These are phyloP conservation scores for Teunomyces pallodes DNA, from an alignment of 805 yeast genomes.

Conservation along the genomic window DNA sequence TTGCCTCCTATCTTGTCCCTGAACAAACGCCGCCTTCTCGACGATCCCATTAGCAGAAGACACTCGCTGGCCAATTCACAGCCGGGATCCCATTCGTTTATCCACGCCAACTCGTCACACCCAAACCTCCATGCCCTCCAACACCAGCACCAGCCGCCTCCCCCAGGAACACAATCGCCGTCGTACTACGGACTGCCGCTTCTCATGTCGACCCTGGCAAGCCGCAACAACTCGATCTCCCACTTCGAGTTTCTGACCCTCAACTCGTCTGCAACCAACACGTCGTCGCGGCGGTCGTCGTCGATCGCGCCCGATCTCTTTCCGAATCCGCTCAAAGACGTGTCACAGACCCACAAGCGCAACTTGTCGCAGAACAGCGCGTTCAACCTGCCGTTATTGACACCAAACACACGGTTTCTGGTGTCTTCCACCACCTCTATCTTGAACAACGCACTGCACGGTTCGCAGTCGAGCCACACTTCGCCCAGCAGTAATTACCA, in stretches of 20 bases:
- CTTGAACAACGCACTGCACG: neutral
- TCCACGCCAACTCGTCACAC: conserved; percentile 8
- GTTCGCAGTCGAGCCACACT: conserved; percentile 7
- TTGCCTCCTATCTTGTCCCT: conserved; percentile 13
- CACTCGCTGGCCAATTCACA: conserved; percentile 13
- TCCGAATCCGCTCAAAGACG: conserved; percentile 32
- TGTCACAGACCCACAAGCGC: conserved; percentile 19
- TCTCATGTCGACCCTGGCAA: conserved; percentile 27
- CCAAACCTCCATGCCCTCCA: conserved; percentile 9
- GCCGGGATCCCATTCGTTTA: conserved; percentile 1
- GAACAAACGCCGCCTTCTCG: conserved; percentile 13
- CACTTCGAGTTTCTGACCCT: conserved; percentile 22
- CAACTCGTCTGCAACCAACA: conserved; percentile 18
- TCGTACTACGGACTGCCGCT: conserved; percentile 31
- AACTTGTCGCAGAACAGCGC: conserved; percentile 30
- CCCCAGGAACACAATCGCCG: conserved; percentile 23
- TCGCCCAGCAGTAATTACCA: conserved; percentile 10
- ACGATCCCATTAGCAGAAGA: conserved; percentile 13
- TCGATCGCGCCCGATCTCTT: conserved; percentile 44
- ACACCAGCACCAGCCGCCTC: neutral
- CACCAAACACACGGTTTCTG: conserved; percentile 23
- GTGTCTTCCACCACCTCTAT: conserved; percentile 16
- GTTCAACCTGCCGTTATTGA: conserved; percentile 26
- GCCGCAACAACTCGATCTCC: conserved; percentile 42
- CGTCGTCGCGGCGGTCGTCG: conserved; percentile 36